Conservation (phyloP, 768 basidiomycete species). For the Auriscalpium microsporum region DNA sequence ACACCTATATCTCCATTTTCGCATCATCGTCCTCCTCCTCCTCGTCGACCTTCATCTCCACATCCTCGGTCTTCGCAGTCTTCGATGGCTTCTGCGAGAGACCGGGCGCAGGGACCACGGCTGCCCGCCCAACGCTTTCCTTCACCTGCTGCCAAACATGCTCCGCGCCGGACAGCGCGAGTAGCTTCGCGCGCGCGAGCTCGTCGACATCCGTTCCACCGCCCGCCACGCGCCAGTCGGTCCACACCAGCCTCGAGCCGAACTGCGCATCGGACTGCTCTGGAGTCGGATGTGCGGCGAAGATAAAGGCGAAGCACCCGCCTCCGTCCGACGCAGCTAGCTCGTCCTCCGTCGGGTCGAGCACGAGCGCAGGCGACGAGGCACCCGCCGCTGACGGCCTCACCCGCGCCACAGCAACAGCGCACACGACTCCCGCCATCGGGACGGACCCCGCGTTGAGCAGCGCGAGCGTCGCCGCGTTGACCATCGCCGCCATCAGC, state of each 20-base stretch:
- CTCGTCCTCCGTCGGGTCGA: conserved; percentile 47
- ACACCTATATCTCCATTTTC: neutral
- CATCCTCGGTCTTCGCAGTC: neutral
- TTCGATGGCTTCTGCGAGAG: no score
- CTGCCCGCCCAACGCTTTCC: conserved; percentile 23
- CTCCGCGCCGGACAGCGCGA: conserved; percentile 39
- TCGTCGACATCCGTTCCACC: conserved; percentile 31
- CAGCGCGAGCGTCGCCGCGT: conserved; percentile 61
- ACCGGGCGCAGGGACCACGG: neutral
- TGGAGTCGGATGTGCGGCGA: conserved; percentile 13
- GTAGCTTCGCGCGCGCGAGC: conserved; percentile 35
- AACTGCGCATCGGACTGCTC: conserved; percentile 9
- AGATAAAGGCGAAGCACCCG: conserved; percentile 63
- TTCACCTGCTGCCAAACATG: conserved; percentile 43
- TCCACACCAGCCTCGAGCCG: conserved; percentile 37
- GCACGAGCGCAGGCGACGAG: conserved; percentile 27
- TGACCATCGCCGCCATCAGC: conserved; percentile 58
- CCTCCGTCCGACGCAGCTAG: conserved; percentile 27
- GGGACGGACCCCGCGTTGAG: conserved; percentile 63
- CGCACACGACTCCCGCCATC: conserved; percentile 68
- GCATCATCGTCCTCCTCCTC: neutral
- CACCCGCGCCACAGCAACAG: conserved; percentile 46
- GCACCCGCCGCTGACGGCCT: conserved; percentile 8
- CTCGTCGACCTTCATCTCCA: neutral
- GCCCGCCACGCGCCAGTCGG: conserved; percentile 39